Percentiles rank a stretch among this genome's conserved stretches.
Evolutionary conservation across 129 eudicot genomes (phyloP).

Genomic region (Saussurea involucrata): DNA sequence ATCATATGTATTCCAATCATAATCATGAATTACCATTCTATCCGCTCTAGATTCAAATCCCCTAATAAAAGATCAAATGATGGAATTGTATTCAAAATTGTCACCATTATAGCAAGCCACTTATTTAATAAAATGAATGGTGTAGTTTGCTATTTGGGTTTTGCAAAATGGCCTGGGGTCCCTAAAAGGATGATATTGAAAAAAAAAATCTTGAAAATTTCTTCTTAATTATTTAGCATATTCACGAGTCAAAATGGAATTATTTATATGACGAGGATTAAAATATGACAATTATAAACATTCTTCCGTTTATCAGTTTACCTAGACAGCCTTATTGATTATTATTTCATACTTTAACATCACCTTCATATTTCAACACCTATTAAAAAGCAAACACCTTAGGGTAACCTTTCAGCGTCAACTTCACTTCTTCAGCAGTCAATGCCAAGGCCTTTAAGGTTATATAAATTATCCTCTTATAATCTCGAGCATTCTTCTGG

Average conservation of each 20-base stretch:
- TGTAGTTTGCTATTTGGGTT: no score
- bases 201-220: no score
- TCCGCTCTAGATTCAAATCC: no score
- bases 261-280: background rate
- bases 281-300: background rate
- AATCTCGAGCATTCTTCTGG: background rate
- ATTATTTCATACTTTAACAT: background rate
- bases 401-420: background rate
- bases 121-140: no score
- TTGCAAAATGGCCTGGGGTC: no score
- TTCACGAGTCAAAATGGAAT: background rate
- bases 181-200: no score
- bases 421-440: background rate
- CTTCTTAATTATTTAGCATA: background rate
- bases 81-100: no score
- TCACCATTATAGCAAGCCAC: no score
- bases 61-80: no score
- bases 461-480: background rate
- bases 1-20: no score
- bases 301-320: background rate
- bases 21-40: no score
- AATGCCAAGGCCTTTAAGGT: background rate
- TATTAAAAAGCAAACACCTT: background rate
- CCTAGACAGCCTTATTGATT: no score
- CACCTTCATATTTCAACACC: background rate